Conservation (phyloP, 768 basidiomycete species). For the Trametes punicea region DNA sequence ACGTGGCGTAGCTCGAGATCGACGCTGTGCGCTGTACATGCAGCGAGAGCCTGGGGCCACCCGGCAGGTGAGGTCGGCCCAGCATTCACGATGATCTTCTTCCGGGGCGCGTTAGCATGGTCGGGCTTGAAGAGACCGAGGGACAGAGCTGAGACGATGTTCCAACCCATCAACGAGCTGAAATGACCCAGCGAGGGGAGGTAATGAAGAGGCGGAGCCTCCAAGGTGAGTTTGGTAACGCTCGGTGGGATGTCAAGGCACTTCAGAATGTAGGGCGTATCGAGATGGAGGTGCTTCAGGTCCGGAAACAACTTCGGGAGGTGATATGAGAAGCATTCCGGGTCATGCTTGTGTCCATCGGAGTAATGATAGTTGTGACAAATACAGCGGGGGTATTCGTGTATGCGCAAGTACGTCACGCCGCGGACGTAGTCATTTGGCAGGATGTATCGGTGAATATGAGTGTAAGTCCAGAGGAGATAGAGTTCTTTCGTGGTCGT, state of each 20-base stretch:
- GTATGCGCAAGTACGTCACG: conserved; percentile 15
- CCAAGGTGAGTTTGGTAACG: conserved; percentile 5
- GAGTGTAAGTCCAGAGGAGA: conserved; percentile 12
- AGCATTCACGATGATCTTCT: conserved; percentile 13
- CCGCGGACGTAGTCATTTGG: not conserved
- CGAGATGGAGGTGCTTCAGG: conserved; percentile 13
- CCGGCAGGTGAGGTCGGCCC: conserved; percentile 3
- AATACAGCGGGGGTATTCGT: conserved; percentile 12
- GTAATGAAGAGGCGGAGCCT: conserved; percentile 10
- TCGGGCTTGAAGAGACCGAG: conserved; percentile 4
- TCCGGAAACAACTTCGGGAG: conserved; percentile 15
- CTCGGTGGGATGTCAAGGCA: not conserved
- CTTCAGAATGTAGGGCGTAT: conserved; percentile 15
- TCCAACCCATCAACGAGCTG: conserved; percentile 16
- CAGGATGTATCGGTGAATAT: conserved; percentile 11
- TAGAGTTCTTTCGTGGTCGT: not conserved
- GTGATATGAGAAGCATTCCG: conserved; percentile 12
- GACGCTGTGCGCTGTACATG: conserved; percentile 5
- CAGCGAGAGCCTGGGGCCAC: conserved; percentile 7
- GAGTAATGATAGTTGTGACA: conserved; percentile 7
- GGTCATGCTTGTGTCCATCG: conserved; percentile 1
- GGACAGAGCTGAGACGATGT: conserved; percentile 12
- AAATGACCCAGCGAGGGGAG: conserved; percentile 1
- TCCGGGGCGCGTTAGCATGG: not conserved
- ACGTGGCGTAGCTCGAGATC: conserved; percentile 13